Evolutionary conservation across 306 rosid genomes (phyloP).

Genomic region (Vicia sativa): DNA sequence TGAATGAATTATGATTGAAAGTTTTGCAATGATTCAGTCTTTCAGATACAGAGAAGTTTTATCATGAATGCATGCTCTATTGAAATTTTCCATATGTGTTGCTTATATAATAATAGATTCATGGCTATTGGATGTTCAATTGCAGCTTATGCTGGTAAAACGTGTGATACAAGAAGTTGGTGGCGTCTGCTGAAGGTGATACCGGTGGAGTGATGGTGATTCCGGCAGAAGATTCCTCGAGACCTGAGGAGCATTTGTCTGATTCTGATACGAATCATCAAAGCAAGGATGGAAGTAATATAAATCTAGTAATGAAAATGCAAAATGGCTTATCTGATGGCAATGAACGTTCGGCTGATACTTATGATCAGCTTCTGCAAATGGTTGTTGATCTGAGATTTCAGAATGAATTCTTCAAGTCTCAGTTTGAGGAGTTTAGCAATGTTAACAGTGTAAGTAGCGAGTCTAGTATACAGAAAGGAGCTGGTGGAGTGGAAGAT

Average conservation of each 20-base stretch:
- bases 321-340: constrained; percentile 54
- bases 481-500: constrained; percentile 43
- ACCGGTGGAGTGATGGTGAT: constrained; percentile 40
- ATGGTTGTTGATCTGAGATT: constrained; percentile 65
- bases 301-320: constrained; percentile 36
- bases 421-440: constrained; percentile 67
- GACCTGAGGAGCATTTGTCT: constrained; percentile 41
- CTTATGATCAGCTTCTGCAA: constrained; percentile 67
- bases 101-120: neutral
- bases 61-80: constrained; percentile 13
- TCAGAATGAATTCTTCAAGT: constrained; percentile 85
- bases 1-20: neutral
- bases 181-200: constrained; percentile 56
- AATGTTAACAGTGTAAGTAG: constrained; percentile 38
- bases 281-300: constrained; percentile 41
- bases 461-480: constrained; percentile 40
- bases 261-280: constrained; percentile 39
- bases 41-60: neutral
- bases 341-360: constrained; percentile 37
- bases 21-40: neutral
- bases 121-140: constrained; percentile 25
- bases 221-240: constrained; percentile 43
- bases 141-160: constrained; percentile 46
- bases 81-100: neutral
- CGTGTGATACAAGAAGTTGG: constrained; percentile 32